Evolutionary conservation across 2,329 filamentous ascomycete genomes (phyloP).

Genomic region (Basipetospora chlamydospora): DNA sequence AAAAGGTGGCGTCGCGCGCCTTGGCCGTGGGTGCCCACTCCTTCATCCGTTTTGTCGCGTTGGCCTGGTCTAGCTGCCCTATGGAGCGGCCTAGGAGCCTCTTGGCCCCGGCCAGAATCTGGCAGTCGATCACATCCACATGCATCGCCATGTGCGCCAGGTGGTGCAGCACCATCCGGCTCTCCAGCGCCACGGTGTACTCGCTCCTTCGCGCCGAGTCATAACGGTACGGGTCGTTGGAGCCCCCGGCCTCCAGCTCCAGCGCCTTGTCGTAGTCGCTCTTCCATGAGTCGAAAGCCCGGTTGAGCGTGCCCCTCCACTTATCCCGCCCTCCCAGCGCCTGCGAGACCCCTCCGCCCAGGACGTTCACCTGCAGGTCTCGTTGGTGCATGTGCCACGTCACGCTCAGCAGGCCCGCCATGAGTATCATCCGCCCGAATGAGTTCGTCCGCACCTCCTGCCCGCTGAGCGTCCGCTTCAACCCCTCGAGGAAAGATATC

Average conservation of each 20-base stretch:
- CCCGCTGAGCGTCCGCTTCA: constrained; percentile 80
- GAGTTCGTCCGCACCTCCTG: constrained; percentile 79
- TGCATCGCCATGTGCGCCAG: constrained; percentile 97
- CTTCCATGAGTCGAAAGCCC: constrained; percentile 90
- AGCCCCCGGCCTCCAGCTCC: constrained; percentile 38
- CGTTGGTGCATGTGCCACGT: constrained; percentile 97
- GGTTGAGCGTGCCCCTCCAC: constrained; percentile 73
- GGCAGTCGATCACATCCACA: constrained; percentile 91
- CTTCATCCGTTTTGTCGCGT: constrained; percentile 70
- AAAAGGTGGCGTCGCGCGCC: constrained; percentile 82
- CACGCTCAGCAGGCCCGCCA: constrained; percentile 85
- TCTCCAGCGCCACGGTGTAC: constrained; percentile 59
- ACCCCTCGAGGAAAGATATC: constrained; percentile 74
- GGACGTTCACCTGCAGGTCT: constrained; percentile 79
- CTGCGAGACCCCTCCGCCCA: constrained; percentile 57
- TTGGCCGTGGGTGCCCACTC: constrained; percentile 85
- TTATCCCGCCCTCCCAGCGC: constrained; percentile 78
- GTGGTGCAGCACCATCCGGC: constrained; percentile 77
- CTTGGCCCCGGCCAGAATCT: constrained; percentile 84
- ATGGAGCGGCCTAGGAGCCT: constrained; percentile 76
- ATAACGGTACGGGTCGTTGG: constrained; percentile 39
- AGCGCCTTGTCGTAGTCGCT: constrained; percentile 76
- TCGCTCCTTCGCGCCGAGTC: constrained; percentile 47
- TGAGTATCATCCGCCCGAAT: constrained; percentile 83
- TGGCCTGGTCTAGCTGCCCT: constrained; percentile 64